These are phyloP conservation scores for Pythium coloratum DNA, from an alignment of 352 stramenopile genomes.

Conservation along the genomic window DNA sequence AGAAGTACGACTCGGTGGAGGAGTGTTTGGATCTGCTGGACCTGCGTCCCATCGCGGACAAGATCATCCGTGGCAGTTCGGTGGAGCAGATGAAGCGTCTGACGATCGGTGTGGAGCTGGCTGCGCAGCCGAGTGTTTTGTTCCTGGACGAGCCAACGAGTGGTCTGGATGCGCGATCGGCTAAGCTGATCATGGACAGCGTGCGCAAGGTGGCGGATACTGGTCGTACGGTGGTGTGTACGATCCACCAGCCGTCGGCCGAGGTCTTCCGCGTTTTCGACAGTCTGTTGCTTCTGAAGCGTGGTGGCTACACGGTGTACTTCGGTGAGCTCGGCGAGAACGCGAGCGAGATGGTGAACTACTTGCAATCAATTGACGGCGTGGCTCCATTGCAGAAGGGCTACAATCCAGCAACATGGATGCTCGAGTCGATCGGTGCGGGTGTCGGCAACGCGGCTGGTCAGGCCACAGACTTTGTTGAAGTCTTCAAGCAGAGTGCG, in stretches of 20 bases:
- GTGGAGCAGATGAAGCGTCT: no score
- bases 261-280: constrained; percentile 77
- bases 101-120: no score
- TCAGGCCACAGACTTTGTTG: constrained; percentile 20
- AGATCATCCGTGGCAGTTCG: no score
- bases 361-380: constrained; percentile 59
- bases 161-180: constrained; percentile 42
- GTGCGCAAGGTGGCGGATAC: constrained; percentile 50
- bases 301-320: constrained; percentile 21
- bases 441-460: constrained; percentile 26
- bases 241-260: constrained; percentile 84
- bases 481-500: constrained; percentile 10
- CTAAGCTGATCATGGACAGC: constrained; percentile 49
- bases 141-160: constrained; percentile 72
- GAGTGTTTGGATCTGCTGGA: constrained; percentile 40
- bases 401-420: constrained; percentile 85
- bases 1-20: constrained; percentile 36
- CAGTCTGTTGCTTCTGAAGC: constrained; percentile 36
- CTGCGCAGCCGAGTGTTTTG: constrained; percentile 46
- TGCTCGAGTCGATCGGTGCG: constrained; percentile 62
- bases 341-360: constrained; percentile 33
- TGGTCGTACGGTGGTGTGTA: constrained; percentile 78
- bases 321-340: constrained; percentile 39
- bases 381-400: constrained; percentile 36
- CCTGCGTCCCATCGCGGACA: not conserved